Evolutionary conservation across 2,329 filamentous ascomycete genomes (phyloP), one percentile per base, ranked within the genome.

Genomic region (Boeremia lycopersici): DNA sequence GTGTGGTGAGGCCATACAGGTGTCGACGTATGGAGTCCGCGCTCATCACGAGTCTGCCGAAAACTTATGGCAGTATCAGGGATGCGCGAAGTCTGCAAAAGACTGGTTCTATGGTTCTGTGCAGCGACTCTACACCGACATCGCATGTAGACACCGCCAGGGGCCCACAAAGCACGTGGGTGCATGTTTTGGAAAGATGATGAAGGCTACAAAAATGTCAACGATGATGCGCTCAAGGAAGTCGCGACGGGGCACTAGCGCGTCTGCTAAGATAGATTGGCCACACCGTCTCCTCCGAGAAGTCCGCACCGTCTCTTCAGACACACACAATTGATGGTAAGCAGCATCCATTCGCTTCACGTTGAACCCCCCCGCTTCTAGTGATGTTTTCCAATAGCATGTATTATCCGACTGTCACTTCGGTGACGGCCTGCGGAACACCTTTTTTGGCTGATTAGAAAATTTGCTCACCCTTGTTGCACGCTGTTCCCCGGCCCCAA

Each of bases 391-490:
- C 50, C 53, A 71, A 73, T 74, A 78, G 78, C 78, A 80, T 80
- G 77, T 80, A 79, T 80, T 79, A 79, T 77, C 78, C 72, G 73
- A 79, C 67, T 58, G 55, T 59, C 63, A 64, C 61, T 69, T 65
- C 52, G 50, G 62, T 61, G 59, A 39, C 60, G 53, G 62, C 47
- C 48, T 74, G 74, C 67, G 71, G 71, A 74, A 48, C 60, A 60
- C 49, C 48, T 59, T 55, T 66, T 69, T 68, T 65, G 51, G 56
- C 69, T 74, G 72, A 74, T 58, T 48, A 47, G 48, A 61, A 64
- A 53, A 53, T 56, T 52, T 25, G 28, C 30, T 19, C 13, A 11
- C 17, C 5, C n/a, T 42, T 35, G 29, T 17, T 36, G 38, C 38
- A 35, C 30, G 12, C 4, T 33, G 17, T 34, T 10, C 11, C 6